Evolutionary conservation across 768 basidiomycete species (phyloP), one percentile per base, ranked within the genome.

Genomic region (Fistulinella prunicolor): DNA sequence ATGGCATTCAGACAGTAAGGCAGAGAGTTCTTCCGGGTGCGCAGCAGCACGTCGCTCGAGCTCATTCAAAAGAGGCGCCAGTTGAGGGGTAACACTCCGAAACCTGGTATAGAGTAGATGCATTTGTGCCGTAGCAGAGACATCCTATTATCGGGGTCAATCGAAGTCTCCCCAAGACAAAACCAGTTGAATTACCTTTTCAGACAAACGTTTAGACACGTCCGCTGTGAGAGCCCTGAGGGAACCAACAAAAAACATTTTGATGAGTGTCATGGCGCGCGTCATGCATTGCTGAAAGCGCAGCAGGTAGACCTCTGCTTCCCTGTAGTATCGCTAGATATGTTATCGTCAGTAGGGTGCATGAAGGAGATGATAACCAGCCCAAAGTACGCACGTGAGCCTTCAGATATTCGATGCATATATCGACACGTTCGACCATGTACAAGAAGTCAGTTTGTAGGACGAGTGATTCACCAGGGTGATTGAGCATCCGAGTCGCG

Each of bases 261-360:
- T 95, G 72, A 98, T 91, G 37, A 99, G 78, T 0, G 94, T 98
- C 95, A 98, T 97, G 9, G 92, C 89, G 22, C 96, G 83, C 0
- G 93, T 96, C 81, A 98, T 87, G 65, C 96, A 99, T 68, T 99
- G 96, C 61, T 96, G 95, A 69, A 94, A 98, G 20, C 96, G 84
- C 24, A 99, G 77, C n/a, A 96, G 73, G 65, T 96, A 97, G 17
- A 99, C 74, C 58, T 97, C 93, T 8, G 93, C 85, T 71, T 98
- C 96, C 55, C 80, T 80, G 70, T 85, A 99, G 64, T 94, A 85
- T 54, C 91, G 81, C 94, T 98, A 58, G 16, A 43, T n/a, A n/a
- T n/a, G n/a, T n/a, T n/a, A n/a, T n/a, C n/a, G n/a, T n/a, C n/a
- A n/a, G n/a, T n/a, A n/a, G n/a, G n/a, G n/a, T n/a, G n/a, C n/a